phyloP scores from a whole-genome alignment of 768 basidiomycete genomes.

The Cubamyces lactineus region DNA sequence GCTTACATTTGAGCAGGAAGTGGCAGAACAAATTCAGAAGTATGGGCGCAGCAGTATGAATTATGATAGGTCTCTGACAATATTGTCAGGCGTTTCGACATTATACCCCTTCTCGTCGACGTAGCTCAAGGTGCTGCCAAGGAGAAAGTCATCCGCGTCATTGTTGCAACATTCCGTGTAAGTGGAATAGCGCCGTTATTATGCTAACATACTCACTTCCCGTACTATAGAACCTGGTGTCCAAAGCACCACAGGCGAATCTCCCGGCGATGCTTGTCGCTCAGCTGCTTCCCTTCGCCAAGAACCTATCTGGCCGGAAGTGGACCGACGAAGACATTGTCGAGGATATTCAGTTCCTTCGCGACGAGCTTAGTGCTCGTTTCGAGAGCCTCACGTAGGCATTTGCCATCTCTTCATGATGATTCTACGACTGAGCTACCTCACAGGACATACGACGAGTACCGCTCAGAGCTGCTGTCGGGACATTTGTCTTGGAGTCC shows the following conservation, averaged over 20 bases:
- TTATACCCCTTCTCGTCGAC: constrained; percentile 82
- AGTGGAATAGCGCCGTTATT: constrained; percentile 15
- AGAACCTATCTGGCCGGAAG: constrained; percentile 82
- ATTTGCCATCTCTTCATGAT: background rate
- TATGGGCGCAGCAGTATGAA: constrained; percentile 39
- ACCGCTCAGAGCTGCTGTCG: constrained; percentile 84
- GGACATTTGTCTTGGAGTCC: constrained; percentile 96
- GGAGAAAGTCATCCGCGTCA: constrained; percentile 94
- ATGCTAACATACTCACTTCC: background rate
- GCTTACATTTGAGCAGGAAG: constrained; percentile 84
- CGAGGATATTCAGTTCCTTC: constrained; percentile 88
- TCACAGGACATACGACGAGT: constrained; percentile 92
- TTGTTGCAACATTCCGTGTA: constrained; percentile 90
- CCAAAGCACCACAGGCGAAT: constrained; percentile 85
- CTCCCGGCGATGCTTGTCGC: constrained; percentile 91
- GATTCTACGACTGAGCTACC: background rate
- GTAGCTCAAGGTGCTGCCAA: constrained; percentile 91
- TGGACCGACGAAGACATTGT: constrained; percentile 95
- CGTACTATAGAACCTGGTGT: constrained; percentile 75
- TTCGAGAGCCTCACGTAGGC: constrained; percentile 91
- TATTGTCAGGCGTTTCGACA: constrained; percentile 74
- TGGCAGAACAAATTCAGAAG: constrained; percentile 89
- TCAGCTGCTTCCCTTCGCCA: constrained; percentile 83
- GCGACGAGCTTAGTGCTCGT: constrained; percentile 80
- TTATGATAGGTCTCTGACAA: background rate